Percentiles rank a stretch among this genome's conserved stretches.
phyloP scores from a whole-genome alignment of 805 yeast species.

The Metschnikowia noctiluminum region DNA sequence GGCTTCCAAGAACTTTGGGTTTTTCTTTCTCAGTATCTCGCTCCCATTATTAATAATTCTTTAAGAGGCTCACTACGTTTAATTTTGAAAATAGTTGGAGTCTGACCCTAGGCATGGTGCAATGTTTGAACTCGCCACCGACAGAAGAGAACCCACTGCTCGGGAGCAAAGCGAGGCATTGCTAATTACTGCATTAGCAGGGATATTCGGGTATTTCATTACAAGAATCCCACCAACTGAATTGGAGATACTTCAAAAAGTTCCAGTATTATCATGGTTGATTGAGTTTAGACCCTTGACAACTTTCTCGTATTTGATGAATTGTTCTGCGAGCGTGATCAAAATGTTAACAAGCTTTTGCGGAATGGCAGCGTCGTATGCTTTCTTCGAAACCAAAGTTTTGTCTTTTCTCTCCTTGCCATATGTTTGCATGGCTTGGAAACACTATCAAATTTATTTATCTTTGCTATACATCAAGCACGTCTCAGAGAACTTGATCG shows the following conservation, averaged over 20 bases:
- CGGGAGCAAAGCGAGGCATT: neutral
- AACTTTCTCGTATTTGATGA: neutral
- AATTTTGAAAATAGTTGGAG: no score
- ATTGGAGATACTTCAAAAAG: neutral
- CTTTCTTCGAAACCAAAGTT: neutral
- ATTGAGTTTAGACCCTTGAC: neutral
- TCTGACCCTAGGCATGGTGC: neutral
- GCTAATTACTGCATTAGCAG: neutral
- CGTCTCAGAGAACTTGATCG: neutral
- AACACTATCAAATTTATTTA: no score
- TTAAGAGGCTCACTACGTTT: no score
- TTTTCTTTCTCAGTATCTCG: no score
- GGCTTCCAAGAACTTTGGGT: no score
- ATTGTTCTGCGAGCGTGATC: neutral
- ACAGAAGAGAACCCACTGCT: neutral
- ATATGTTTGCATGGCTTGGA: neutral
- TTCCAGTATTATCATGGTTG: neutral
- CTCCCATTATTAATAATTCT: no score
- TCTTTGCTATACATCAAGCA: neutral
- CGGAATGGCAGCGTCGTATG: neutral
- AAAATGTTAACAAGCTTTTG: neutral
- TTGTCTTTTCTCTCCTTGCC: neutral
- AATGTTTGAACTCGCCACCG: neutral
- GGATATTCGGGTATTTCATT: neutral
- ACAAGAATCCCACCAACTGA: neutral